Evolutionary conservation across 2,329 filamentous ascomycete genomes (phyloP).

Genomic region (Colletotrichum destructivum): DNA sequence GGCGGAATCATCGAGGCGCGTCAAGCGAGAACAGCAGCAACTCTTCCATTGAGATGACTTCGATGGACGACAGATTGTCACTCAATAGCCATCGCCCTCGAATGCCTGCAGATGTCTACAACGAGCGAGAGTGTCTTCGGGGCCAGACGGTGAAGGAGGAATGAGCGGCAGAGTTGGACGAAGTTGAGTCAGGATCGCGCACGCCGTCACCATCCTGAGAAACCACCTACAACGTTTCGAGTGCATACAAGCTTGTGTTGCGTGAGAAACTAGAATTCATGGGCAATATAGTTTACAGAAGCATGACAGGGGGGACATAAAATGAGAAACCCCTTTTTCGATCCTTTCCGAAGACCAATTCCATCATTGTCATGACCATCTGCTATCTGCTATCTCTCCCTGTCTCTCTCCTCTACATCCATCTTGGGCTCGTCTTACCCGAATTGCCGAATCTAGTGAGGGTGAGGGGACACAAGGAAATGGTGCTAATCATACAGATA

Average conservation of each 20-base stretch:
- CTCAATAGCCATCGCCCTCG: conserved; percentile 44
- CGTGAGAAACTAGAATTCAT: not conserved
- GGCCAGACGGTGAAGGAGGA: conserved; percentile 56
- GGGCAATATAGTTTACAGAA: conserved; percentile 23
- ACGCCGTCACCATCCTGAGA: not conserved
- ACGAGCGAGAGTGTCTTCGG: conserved; percentile 55
- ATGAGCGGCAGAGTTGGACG: conserved; percentile 29
- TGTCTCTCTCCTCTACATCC: conserved; percentile 8
- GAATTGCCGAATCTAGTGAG: conserved; percentile 33
- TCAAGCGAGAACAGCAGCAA: conserved; percentile 41
- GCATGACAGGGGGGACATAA: conserved; percentile 8
- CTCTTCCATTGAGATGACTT: conserved; percentile 49
- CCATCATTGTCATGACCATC: conserved; percentile 19
- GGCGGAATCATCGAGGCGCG: conserved; percentile 33
- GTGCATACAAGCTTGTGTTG: not conserved
- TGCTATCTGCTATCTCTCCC: conserved; percentile 4
- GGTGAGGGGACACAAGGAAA: conserved; percentile 5
- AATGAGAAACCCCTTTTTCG: conserved; percentile 32
- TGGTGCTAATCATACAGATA: conserved; percentile 27
- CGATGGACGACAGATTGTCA: conserved; percentile 41
- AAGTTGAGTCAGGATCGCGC: conserved; percentile 27
- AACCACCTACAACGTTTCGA: not conserved
- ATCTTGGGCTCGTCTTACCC: conserved; percentile 8
- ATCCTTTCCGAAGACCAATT: conserved; percentile 24
- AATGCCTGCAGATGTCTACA: conserved; percentile 44